Conservation (phyloP, 768 basidiomycete species). For the Lactifluus piperatus region DNA sequence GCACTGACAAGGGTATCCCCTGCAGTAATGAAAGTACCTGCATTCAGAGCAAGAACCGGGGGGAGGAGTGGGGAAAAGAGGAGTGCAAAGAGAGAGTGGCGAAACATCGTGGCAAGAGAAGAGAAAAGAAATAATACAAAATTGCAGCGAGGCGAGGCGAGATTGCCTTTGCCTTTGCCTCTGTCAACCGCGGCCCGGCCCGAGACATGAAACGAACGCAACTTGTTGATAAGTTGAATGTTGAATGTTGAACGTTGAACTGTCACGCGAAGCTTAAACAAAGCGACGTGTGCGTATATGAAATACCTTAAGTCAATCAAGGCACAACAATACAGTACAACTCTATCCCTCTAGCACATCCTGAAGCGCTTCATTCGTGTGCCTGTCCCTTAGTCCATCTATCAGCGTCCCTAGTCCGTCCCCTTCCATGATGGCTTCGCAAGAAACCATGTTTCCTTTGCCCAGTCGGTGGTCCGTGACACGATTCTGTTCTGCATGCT, state of each 20-base stretch:
- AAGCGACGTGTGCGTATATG: too few species aligned
- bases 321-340: too few species aligned
- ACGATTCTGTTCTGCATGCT: conserved; percentile 11
- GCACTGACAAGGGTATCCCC: conserved; percentile 39
- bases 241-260: too few species aligned
- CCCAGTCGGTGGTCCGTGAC: conserved; percentile 20
- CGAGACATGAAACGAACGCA: too few species aligned
- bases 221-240: too few species aligned
- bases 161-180: too few species aligned
- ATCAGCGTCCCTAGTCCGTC: conserved; percentile 7
- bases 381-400: conserved; percentile 11
- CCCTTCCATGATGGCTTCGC: conserved; percentile 19
- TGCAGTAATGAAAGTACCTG: conserved; percentile 27
- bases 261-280: too few species aligned
- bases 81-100: conserved; percentile 36
- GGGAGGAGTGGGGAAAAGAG: conserved; percentile 33
- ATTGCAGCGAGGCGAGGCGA: too few species aligned
- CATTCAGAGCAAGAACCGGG: conserved; percentile 21
- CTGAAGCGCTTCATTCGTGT: conserved; percentile 4
- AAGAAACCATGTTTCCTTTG: conserved; percentile 17
- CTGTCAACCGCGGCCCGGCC: too few species aligned
- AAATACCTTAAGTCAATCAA: too few species aligned
- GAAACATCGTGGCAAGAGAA: background rate
- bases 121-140: background rate
- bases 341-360: background rate